A percentile compares a stretch with the other conserved stretches of the same genome.
phyloP scores from a whole-genome alignment of 768 basidiomycete genomes.

The Xanthoconium purpureum region DNA sequence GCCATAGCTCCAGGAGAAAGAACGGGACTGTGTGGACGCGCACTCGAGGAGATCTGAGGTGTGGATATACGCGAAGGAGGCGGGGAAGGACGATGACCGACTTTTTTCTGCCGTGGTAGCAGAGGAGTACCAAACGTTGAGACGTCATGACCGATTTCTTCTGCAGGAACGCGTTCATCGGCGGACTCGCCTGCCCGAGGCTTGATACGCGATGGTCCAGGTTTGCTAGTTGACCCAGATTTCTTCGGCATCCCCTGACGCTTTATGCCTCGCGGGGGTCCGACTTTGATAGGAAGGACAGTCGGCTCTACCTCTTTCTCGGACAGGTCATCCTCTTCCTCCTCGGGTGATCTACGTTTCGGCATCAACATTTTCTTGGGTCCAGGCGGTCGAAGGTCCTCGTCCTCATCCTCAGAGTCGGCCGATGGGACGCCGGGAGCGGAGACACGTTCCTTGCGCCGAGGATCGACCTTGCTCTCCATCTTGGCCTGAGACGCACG shows the following conservation, averaged over 20 bases:
- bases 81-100: background rate
- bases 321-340: background rate
- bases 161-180: background rate
- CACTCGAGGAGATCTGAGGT: background rate
- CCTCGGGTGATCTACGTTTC: background rate
- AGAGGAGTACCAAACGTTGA: background rate
- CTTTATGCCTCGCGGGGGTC: slow-evolving; percentile 26
- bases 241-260: slow-evolving; percentile 1
- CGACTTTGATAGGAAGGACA: slow-evolving; percentile 14
- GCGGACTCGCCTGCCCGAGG: background rate
- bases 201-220: background rate
- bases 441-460: background rate
- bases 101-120: background rate
- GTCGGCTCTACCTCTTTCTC: slow-evolving; percentile 3
- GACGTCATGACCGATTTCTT: background rate
- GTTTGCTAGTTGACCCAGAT: background rate
- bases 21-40: slow-evolving; percentile 1
- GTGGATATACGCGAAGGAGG: slow-evolving; percentile 5
- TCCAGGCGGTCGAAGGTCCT: background rate
- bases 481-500: background rate
- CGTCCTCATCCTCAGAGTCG: slow-evolving; percentile 5
- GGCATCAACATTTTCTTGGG: background rate
- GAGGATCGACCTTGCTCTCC: background rate
- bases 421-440: background rate
- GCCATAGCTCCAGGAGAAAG: slow-evolving; percentile 29